Evolutionary conservation across 345 rosid genomes (phyloP).

Genomic region (Ailanthus altissimus): DNA sequence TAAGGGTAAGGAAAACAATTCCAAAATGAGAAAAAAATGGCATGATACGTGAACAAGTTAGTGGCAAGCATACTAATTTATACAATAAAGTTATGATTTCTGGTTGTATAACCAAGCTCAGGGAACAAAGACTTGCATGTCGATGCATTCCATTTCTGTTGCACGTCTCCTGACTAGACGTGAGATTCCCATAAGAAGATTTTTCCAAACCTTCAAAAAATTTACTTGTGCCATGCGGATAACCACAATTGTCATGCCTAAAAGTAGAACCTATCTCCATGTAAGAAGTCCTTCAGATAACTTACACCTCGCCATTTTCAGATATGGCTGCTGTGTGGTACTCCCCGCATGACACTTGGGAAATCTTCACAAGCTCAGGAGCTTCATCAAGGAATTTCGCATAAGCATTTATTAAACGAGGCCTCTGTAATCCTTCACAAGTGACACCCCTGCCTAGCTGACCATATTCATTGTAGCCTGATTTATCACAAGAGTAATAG

Average conservation of each 20-base stretch:
- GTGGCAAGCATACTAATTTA: background rate
- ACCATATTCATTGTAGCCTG: constrained; percentile 95
- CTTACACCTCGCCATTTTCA: constrained; percentile 97
- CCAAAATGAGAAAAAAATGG: constrained; percentile 7
- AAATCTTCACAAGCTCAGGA: constrained; percentile 88
- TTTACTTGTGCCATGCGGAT: constrained; percentile 50
- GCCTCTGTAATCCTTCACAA: constrained; percentile 90
- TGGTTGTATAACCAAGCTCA: constrained; percentile 26
- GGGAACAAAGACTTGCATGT: constrained; percentile 73
- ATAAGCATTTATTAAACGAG: constrained; percentile 70
- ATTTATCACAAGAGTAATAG: constrained; percentile 31
- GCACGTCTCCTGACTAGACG: constrained; percentile 54
- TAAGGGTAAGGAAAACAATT: background rate
- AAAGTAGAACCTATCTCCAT: constrained; percentile 47
- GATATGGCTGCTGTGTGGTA: constrained; percentile 93
- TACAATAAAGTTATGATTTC: constrained; percentile 6
- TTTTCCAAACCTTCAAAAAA: constrained; percentile 54
- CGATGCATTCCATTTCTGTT: constrained; percentile 56
- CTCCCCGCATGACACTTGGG: constrained; percentile 91
- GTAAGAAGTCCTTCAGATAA: constrained; percentile 46
- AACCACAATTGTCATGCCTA: constrained; percentile 50
- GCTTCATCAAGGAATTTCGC: constrained; percentile 95
- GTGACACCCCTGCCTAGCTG: constrained; percentile 98
- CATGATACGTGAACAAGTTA: background rate
- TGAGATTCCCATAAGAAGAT: constrained; percentile 50